Evolutionary conservation across 495 filamentous ascomycete genomes (phyloP), one percentile per base, ranked within the genome.

Genomic region (Daldinia decipiens): DNA sequence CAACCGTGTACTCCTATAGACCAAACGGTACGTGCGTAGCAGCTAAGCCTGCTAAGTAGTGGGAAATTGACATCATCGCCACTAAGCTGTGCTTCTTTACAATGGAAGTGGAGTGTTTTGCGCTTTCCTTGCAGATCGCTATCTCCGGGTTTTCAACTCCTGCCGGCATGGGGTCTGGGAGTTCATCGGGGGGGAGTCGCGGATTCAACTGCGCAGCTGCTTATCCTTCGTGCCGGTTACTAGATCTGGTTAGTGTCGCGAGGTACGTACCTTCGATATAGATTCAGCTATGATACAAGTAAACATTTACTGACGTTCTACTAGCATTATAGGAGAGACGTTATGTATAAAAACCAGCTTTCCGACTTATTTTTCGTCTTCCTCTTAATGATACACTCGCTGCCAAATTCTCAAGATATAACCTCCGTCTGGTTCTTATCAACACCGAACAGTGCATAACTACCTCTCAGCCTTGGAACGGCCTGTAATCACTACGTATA

Each of bases 231-330:
- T 63, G 63, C 19, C 59, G 31, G 36, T 63, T 72, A 58, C 69
- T 55, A 21, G 4, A 67, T 47, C 31, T 32, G 59, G 69, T 39
- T 72, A 72, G 63, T 34, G 17, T 34, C 17, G 59, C 59, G 58
- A 72, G 58, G 62, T 67, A 67, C 59, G 59, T 59, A 55, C 47
- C 26, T 29, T 59, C 39, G 19, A 59, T 54, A 72, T 60, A 43
- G 64, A 63, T 67, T 72, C 69, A 63, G 4, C 5, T 29, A 27
- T 5, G 26, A 55, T 17, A 15, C 19, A n/a, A 43, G 32, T n/a
- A 34, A 45, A 15, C 3, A 1, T 52, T 21, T 39, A 7, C 21
- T 5, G 53, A 6, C 19, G 29, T 36, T 36, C 34, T 36, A 36
- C 11, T 36, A 3, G 34, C 3, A 36, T 36, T 36, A 13, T 36